These are phyloP conservation scores for Penicillium sp. DNA, from an alignment of 2,329 filamentous ascomycete species.

Conservation along the genomic window DNA sequence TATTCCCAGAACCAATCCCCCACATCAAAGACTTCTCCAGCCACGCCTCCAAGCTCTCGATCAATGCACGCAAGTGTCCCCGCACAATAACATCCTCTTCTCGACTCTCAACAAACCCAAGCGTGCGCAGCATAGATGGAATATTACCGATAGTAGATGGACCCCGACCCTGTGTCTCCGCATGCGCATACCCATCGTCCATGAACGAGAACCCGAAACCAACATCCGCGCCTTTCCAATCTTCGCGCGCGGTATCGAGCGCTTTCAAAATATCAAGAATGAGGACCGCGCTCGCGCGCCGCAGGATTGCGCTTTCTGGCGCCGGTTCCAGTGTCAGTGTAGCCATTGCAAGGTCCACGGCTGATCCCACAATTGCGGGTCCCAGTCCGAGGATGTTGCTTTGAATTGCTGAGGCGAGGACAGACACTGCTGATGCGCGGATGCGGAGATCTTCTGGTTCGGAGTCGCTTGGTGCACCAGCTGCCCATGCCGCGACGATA, in stretches of 20 bases:
- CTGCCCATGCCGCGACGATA: conserved; percentile 43
- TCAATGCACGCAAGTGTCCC: conserved; percentile 40
- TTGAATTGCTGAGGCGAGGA: conserved; percentile 43
- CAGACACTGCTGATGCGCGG: conserved; percentile 45
- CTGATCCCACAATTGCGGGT: conserved; percentile 32
- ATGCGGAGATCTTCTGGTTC: conserved; percentile 46
- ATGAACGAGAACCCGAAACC: conserved; percentile 43
- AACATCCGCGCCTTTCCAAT: conserved; percentile 26
- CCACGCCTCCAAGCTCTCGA: conserved; percentile 46
- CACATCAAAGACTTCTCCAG: conserved; percentile 43
- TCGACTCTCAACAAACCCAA: conserved; percentile 38
- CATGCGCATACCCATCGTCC: conserved; percentile 14
- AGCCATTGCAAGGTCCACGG: conserved; percentile 42
- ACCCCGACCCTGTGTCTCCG: neutral
- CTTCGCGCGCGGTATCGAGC: conserved; percentile 37
- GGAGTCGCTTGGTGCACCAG: conserved; percentile 36
- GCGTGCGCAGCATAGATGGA: conserved; percentile 37
- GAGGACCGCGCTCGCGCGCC: conserved; percentile 42
- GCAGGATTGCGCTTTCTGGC: conserved; percentile 41
- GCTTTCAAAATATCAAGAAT: conserved; percentile 44
- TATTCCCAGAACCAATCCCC: conserved; percentile 29
- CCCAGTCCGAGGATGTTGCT: conserved; percentile 43
- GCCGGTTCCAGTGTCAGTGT: conserved; percentile 39
- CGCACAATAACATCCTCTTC: conserved; percentile 42
- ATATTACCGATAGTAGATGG: conserved; percentile 39